Percentiles rank a stretch among this genome's conserved stretches.
Evolutionary conservation across 139 green algal species (phyloP).

Genomic region (Tetraselmis chui): DNA sequence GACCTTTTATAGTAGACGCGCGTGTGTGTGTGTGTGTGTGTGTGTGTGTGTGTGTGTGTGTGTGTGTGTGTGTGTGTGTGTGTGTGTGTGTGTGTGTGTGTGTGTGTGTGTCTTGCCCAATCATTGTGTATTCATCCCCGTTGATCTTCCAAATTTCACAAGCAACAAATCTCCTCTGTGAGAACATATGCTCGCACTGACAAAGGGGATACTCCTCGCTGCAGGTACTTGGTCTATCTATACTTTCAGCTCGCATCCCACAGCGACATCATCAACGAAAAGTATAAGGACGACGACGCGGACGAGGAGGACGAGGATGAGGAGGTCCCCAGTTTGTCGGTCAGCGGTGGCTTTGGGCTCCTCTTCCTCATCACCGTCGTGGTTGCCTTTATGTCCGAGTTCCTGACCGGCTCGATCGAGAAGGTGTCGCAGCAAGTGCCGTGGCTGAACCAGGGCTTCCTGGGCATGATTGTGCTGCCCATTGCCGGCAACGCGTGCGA

Average conservation of each 20-base stretch:
- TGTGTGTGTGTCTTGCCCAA: no score
- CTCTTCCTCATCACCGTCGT: constrained; percentile 59
- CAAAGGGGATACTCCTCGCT: background rate
- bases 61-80: no score
- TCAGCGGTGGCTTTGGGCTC: constrained; percentile 37
- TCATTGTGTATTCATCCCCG: no score
- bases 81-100: no score
- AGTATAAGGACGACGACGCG: constrained; percentile 10
- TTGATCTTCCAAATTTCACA: no score
- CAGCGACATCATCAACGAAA: constrained; percentile 37
- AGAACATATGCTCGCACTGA: no score
- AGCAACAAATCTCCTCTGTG: no score
- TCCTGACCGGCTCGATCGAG: constrained; percentile 67
- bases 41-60: no score
- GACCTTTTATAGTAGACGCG: no score
- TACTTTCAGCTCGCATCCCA: constrained; percentile 79
- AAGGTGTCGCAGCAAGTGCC: constrained; percentile 43
- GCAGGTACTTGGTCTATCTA: constrained; percentile 72
- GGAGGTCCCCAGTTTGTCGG: constrained; percentile 52
- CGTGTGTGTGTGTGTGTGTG: no score
- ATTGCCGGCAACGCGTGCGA: constrained; percentile 86
- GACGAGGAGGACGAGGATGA: constrained; percentile 20
- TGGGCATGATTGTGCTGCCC: constrained; percentile 76
- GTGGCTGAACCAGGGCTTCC: constrained; percentile 65
- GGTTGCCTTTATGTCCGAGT: constrained; percentile 67